Percentiles rank a stretch among this genome's conserved stretches.
phyloP scores from a whole-genome alignment of 768 basidiomycete species.

The Melanogaster broomeanus region DNA sequence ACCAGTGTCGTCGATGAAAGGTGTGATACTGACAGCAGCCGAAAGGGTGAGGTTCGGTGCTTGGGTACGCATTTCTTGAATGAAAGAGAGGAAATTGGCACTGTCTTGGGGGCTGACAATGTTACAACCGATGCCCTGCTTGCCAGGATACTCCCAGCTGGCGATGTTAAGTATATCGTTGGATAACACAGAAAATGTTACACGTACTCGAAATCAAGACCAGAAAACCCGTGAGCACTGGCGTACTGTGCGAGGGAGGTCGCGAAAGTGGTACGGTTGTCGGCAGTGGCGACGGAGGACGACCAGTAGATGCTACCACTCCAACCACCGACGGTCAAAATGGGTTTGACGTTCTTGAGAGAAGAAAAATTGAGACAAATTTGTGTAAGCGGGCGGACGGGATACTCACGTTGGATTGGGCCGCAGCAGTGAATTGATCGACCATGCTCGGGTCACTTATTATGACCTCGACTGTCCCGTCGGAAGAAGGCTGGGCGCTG shows the following conservation, averaged over 20 bases:
- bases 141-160: constrained; percentile 87
- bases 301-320: constrained; percentile 66
- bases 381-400: too few relatives aligned
- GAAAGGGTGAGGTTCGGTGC: constrained; percentile 66
- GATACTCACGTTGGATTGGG: constrained; percentile 24
- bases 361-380: not conserved
- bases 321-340: constrained; percentile 70
- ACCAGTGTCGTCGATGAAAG: constrained; percentile 64
- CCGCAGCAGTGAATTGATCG: constrained; percentile 24
- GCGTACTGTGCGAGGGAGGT: constrained; percentile 53
- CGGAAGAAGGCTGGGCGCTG: constrained; percentile 26
- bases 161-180: not conserved
- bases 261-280: constrained; percentile 60
- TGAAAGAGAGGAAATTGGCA: constrained; percentile 75
- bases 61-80: constrained; percentile 64
- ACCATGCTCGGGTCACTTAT: constrained; percentile 3
- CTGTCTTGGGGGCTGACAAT: constrained; percentile 61
- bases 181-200: not conserved
- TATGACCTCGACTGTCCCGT: constrained; percentile 12
- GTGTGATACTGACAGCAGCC: constrained; percentile 64
- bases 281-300: constrained; percentile 49
- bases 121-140: constrained; percentile 72
- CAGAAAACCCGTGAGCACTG: constrained; percentile 51
- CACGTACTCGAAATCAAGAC: constrained; percentile 70
- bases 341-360: constrained; percentile 52